Evolutionary conservation across 1,284 basidiomycete species (phyloP), one percentile per base, ranked within the genome.

Genomic region (Exsudoporus floridanus): DNA sequence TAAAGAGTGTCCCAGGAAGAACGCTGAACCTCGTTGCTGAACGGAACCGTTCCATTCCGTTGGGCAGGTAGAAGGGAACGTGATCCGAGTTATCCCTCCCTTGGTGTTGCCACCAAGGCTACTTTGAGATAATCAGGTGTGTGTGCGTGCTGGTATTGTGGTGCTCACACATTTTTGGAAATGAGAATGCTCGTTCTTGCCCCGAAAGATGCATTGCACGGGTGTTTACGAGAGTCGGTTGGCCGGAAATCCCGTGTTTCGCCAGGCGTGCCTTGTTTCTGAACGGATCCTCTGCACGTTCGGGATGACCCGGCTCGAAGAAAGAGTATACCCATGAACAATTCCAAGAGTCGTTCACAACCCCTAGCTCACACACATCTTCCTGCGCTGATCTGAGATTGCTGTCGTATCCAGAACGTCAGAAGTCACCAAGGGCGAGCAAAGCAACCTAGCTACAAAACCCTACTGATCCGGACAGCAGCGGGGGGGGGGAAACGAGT

Each of bases 381-480:
- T 40, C 45, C 30, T 31, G 43, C 42, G 46, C 46, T 53, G 50
- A 65, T 63, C 64, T 60, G 18, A 59, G 60, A 64, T 67, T 51
- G 42, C 37, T 47, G 39, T 49, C 13, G 19, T 50, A 42, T 34
- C 40, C 35, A 34, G 38, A 61, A 52, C 23, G 44, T 30, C 45
- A 46, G 46, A 65, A 65, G 52, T 53, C 53, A 40, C 50, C 52
- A 57, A 40, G 40, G 37, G 28, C 21, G 10, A 33, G 34, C 25
- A 58, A 25, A 50, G 49, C 46, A 46, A 50, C 49, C n/a, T 33
- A 37, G 50, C 50, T 18, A 21, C 46, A 47, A 41, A 38, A 31
- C 41, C 63, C 52, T 63, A 57, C 50, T 61, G 53, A 67, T 61
- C 60, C 60, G 53, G 54, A 53, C 25, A 52, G 27, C 46, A 37